A percentile compares a stretch with the other conserved stretches of the same genome.
phyloP scores from a whole-genome alignment of 169 alveolate species.

The Plasmodium sp. region DNA sequence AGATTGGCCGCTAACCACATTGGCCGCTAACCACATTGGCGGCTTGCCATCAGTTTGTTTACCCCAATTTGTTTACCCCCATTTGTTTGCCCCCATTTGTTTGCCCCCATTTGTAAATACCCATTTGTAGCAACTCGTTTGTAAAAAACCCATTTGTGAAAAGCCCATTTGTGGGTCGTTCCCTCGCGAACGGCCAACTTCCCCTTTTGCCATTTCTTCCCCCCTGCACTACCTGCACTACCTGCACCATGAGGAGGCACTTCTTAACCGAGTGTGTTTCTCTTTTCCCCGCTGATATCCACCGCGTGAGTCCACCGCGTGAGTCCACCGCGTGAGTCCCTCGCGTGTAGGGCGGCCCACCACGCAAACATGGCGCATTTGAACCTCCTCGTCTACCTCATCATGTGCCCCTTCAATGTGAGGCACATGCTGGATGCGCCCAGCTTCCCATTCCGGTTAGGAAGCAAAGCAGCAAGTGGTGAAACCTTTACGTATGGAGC shows the following conservation, averaged over 20 bases:
- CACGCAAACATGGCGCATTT: neutral
- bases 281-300: neutral
- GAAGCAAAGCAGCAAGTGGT: neutral
- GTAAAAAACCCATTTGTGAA: neutral
- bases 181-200: neutral
- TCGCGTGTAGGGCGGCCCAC: neutral
- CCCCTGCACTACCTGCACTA: neutral
- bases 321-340: neutral
- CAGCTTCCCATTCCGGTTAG: conserved; percentile 2
- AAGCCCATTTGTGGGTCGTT: neutral
- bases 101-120: no score
- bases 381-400: conserved; percentile 18
- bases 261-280: neutral
- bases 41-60: neutral
- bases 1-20: no score
- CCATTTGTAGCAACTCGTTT: neutral
- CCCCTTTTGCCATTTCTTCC: neutral
- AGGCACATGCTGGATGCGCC: conserved; percentile 18
- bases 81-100: neutral
- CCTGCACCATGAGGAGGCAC: neutral
- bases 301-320: no score
- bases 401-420: conserved; percentile 45
- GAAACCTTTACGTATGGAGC: conserved; percentile 1
- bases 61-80: neutral
- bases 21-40: neutral